Evolutionary conservation across 495 filamentous ascomycete genomes (phyloP).

Genomic region (Aspergillus asperescens): DNA sequence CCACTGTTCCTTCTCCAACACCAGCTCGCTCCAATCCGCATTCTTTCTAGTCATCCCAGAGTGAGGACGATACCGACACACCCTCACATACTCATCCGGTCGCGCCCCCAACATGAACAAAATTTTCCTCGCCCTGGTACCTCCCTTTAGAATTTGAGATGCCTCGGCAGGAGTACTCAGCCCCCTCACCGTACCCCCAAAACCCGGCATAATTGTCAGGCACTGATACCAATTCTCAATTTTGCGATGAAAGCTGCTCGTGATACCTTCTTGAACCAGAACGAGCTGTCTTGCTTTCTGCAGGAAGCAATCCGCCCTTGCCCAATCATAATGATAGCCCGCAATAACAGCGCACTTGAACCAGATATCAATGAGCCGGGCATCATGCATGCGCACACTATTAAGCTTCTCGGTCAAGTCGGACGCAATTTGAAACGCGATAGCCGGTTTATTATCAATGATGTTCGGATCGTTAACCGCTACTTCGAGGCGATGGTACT

Average conservation of each 20-base stretch:
- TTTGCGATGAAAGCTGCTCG: not conserved
- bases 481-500: not conserved
- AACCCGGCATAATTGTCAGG: conserved; percentile 11
- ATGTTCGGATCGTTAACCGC: not conserved
- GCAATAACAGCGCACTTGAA: conserved; percentile 15
- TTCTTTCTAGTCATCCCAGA: too few relatives aligned
- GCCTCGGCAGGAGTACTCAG: not conserved
- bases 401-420: not conserved
- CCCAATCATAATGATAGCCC: conserved; percentile 16
- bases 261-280: not conserved
- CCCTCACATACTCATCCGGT: conserved; percentile 10
- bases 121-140: not conserved
- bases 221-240: conserved; percentile 2
- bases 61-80: conserved; percentile 4
- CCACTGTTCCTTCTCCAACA: not conserved
- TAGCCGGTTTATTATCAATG: conserved; percentile 4
- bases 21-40: too few relatives aligned
- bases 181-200: conserved; percentile 8
- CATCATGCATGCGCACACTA: not conserved
- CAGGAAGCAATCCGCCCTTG: conserved; percentile 14
- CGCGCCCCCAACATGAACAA: conserved; percentile 8
- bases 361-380: conserved; percentile 9
- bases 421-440: conserved; percentile 4
- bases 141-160: not conserved
- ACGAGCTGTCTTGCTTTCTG: not conserved